A percentile compares a stretch with the other conserved stretches of the same genome.
Conservation (phyloP, 805 yeast species). For the Saccharomycopsis babjevae region DNA sequence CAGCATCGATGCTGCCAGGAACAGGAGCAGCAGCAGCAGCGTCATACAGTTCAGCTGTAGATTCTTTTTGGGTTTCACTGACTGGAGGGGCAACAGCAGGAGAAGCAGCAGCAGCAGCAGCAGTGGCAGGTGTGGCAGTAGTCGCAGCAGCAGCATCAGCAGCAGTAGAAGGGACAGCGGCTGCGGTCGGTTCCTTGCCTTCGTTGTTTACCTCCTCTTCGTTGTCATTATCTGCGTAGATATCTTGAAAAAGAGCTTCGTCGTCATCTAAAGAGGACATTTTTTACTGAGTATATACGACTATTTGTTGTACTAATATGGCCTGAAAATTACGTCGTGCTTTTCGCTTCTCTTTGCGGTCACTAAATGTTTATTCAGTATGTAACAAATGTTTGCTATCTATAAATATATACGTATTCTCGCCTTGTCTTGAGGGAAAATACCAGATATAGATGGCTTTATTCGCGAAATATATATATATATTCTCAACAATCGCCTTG, state of each 20-base stretch:
- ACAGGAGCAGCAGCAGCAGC: background rate
- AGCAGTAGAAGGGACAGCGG: conserved; percentile 11
- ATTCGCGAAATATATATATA: too few relatives aligned
- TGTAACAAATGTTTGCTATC: background rate
- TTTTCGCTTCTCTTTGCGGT: background rate
- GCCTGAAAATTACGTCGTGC: background rate
- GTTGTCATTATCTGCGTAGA: conserved; percentile 38
- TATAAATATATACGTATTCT: background rate
- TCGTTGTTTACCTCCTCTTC: conserved; percentile 23
- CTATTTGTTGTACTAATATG: background rate
- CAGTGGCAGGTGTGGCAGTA: background rate
- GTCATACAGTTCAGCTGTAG: background rate
- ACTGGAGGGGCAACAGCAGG: conserved; percentile 26
- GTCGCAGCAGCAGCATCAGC: background rate
- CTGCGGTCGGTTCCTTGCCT: conserved; percentile 18
- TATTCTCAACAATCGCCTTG: too few relatives aligned
- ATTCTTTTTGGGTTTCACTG: background rate
- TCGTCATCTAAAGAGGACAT: conserved; percentile 79
- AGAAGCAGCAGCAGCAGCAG: conserved; percentile 19
- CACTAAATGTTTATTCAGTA: background rate
- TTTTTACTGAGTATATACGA: background rate
- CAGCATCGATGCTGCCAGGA: background rate
- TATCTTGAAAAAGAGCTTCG: conserved; percentile 89
- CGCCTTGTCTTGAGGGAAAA: background rate
- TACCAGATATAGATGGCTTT: too few relatives aligned